phyloP scores from a whole-genome alignment of 441 rosid genomes.

The Biscutella auriculata region DNA sequence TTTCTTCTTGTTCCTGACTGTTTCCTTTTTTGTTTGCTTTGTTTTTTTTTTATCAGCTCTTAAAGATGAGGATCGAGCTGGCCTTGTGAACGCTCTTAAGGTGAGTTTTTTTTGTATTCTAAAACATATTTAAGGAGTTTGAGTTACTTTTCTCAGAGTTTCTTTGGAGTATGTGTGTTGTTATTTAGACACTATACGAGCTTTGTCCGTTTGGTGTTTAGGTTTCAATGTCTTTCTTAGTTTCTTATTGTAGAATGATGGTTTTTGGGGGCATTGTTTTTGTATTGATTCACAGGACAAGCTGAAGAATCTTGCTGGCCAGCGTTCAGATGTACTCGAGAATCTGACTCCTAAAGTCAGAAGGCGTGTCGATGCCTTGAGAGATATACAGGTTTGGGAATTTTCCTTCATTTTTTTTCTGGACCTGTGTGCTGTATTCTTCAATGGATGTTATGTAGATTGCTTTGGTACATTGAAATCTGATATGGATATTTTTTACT shows the following conservation, averaged over 20 bases:
- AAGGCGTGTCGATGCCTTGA: conserved; percentile 66
- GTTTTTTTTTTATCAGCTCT: conserved; percentile 27
- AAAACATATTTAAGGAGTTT: background rate
- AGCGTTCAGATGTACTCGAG: conserved; percentile 49
- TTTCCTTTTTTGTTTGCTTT: background rate
- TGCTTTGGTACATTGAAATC: too few relatives aligned
- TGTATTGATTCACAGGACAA: conserved; percentile 34
- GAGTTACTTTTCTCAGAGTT: background rate
- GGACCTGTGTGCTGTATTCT: background rate
- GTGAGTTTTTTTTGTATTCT: conserved; percentile 20
- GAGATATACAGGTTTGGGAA: conserved; percentile 50
- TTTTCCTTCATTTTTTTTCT: background rate
- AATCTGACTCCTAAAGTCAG: conserved; percentile 40
- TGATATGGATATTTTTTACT: too few relatives aligned
- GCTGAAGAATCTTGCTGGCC: conserved; percentile 59
- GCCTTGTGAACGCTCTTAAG: conserved; percentile 54
- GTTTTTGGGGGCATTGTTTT: background rate
- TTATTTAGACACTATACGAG: background rate
- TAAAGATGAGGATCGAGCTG: conserved; percentile 50
- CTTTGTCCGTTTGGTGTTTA: background rate
- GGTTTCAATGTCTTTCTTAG: background rate
- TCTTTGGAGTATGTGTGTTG: background rate
- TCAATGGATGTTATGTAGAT: background rate
- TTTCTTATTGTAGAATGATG: background rate
- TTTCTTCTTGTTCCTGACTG: background rate